Percentiles rank a stretch among this genome's conserved stretches.
phyloP scores from a whole-genome alignment of 2,329 filamentous ascomycete species.

The Xylaria sp. region DNA sequence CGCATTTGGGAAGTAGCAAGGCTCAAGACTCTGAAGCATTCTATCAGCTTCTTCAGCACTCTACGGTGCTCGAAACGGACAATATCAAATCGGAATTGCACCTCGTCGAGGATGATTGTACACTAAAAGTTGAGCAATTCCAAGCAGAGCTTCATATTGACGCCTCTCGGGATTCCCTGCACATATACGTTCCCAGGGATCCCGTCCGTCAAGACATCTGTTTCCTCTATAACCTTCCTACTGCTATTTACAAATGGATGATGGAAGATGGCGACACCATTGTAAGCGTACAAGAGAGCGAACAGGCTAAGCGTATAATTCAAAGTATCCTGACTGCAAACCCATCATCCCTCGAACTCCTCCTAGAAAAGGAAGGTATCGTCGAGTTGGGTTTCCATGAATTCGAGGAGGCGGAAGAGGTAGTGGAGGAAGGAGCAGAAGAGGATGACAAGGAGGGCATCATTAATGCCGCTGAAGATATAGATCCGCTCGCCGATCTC shows the following conservation, averaged over 20 bases:
- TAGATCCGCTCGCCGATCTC: neutral
- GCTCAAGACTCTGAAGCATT: conserved; percentile 16
- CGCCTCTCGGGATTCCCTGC: conserved; percentile 1
- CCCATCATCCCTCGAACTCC: conserved; percentile 9
- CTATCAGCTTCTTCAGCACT: conserved; percentile 10
- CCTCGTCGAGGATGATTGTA: conserved; percentile 10
- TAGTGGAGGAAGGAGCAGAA: neutral
- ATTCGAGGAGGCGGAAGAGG: neutral
- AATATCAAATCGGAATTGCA: conserved; percentile 18
- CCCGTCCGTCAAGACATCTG: conserved; percentile 13
- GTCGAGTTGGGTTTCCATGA: conserved; percentile 18
- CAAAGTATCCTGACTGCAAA: conserved; percentile 13
- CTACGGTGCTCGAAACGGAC: conserved; percentile 13
- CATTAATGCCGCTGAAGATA: neutral
- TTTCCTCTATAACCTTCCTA: conserved; percentile 17
- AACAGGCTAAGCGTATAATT: conserved; percentile 17
- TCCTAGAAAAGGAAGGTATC: conserved; percentile 19
- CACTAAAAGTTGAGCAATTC: conserved; percentile 13
- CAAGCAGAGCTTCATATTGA: conserved; percentile 19
- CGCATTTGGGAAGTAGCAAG: conserved; percentile 6
- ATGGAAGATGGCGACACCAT: neutral
- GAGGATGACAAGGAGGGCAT: neutral
- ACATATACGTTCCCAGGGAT: conserved; percentile 14
- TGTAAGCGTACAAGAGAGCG: neutral
- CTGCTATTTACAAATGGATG: conserved; percentile 19